Conservation (phyloP, 1,284 basidiomycete genomes). For the Peniophora sp. region DNA sequence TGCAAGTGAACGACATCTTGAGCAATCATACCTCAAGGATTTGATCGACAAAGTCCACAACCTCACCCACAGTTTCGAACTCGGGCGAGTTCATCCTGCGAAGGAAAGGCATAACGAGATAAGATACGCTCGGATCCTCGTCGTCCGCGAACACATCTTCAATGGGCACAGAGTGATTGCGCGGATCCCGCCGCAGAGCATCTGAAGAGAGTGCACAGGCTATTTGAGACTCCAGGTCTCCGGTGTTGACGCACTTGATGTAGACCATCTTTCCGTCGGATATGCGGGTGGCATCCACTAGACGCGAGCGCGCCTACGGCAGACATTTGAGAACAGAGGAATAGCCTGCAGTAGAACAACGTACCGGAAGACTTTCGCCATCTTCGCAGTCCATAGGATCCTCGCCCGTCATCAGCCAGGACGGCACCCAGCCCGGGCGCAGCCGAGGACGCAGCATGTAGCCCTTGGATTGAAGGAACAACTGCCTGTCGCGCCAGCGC, state of each 20-base stretch:
- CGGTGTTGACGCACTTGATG: slow-evolving; percentile 12
- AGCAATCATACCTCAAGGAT: slow-evolving; percentile 17
- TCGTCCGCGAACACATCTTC: slow-evolving; percentile 16
- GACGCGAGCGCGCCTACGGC: slow-evolving; percentile 8
- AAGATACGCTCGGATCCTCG: slow-evolving; percentile 6
- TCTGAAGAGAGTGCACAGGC: slow-evolving; percentile 9
- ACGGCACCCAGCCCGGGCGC: not conserved
- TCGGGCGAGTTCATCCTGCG: slow-evolving; percentile 11
- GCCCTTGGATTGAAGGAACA: not conserved
- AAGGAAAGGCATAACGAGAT: slow-evolving; percentile 21
- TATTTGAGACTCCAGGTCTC: slow-evolving; percentile 15
- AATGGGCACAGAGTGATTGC: slow-evolving; percentile 19
- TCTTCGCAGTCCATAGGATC: slow-evolving; percentile 12
- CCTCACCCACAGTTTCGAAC: slow-evolving; percentile 18
- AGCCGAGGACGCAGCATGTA: slow-evolving; percentile 1
- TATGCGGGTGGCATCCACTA: slow-evolving; percentile 19
- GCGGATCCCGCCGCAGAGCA: slow-evolving; percentile 10
- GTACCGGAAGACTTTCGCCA: slow-evolving; percentile 5
- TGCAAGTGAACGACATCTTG: slow-evolving; percentile 20
- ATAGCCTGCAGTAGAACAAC: not conserved
- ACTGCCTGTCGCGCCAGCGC: not conserved
- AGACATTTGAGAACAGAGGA: slow-evolving; percentile 3
- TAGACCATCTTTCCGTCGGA: slow-evolving; percentile 15
- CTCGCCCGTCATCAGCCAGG: not conserved
- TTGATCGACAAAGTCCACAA: slow-evolving; percentile 19